Evolutionary conservation across 2,329 filamentous ascomycete genomes (phyloP).

Genomic region (Biscogniauxia sp.): DNA sequence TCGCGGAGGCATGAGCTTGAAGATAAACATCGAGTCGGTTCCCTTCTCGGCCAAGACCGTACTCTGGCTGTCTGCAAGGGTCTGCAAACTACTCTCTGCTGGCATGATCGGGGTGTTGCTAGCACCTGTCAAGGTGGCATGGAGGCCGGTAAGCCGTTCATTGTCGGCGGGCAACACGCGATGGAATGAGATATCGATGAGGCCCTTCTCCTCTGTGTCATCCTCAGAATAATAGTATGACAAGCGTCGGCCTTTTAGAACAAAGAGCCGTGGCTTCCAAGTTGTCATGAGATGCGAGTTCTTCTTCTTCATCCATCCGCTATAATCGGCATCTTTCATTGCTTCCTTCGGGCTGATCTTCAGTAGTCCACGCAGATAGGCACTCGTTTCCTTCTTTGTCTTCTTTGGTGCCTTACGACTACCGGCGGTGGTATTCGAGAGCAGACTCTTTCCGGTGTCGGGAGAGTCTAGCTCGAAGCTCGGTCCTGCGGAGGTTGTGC

Average conservation of each 20-base stretch:
- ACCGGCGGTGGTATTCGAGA: slow-evolving; percentile 45
- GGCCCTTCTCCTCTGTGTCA: slow-evolving; percentile 87
- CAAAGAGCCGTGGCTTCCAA: slow-evolving; percentile 96
- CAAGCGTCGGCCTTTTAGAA: slow-evolving; percentile 84
- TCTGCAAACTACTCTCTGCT: slow-evolving; percentile 44
- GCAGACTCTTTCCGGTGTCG: slow-evolving; percentile 58
- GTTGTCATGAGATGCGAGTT: slow-evolving; percentile 94
- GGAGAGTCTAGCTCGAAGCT: slow-evolving; percentile 80
- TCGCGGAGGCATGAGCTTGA: slow-evolving; percentile 92
- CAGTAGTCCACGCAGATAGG: slow-evolving; percentile 82
- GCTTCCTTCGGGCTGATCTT: slow-evolving; percentile 81
- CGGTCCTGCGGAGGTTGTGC: slow-evolving; percentile 59
- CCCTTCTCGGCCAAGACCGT: slow-evolving; percentile 39
- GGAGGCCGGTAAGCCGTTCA: slow-evolving; percentile 83
- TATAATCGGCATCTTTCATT: slow-evolving; percentile 85
- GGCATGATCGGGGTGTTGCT: slow-evolving; percentile 62
- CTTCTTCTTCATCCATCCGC: slow-evolving; percentile 99
- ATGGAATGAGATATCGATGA: slow-evolving; percentile 97
- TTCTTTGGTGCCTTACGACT: slow-evolving; percentile 51
- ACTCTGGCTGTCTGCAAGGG: slow-evolving; percentile 43
- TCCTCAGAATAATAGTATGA: slow-evolving; percentile 96
- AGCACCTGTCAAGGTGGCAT: slow-evolving; percentile 89
- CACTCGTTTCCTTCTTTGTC: slow-evolving; percentile 95
- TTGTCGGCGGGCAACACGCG: slow-evolving; percentile 93
- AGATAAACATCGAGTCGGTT: slow-evolving; percentile 86